Evolutionary conservation across 2,329 filamentous ascomycete genomes (phyloP).

Genomic region (Trichoderma semiorbis): DNA sequence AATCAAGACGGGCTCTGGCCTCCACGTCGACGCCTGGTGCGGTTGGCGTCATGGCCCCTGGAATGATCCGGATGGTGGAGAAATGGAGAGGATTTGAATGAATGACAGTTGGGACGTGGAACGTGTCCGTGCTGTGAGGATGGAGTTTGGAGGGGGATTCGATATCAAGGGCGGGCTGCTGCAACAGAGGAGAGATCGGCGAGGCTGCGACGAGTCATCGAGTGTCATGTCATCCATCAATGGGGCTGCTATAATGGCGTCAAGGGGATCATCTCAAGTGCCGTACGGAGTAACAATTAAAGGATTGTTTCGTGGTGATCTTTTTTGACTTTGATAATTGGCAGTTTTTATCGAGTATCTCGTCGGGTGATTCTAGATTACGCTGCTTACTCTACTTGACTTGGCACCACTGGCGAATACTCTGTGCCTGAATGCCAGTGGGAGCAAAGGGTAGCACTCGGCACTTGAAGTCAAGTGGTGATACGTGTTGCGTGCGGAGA

Average conservation of each 20-base stretch:
- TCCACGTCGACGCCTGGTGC: constrained; percentile 5
- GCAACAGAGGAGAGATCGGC: not conserved
- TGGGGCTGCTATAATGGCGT: not conserved
- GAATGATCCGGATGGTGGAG: not conserved
- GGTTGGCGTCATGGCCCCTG: not conserved
- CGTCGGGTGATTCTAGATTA: not conserved
- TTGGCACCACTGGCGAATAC: not conserved
- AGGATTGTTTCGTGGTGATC: not conserved
- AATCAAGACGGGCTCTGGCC: constrained; percentile 4
- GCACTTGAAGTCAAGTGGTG: not conserved
- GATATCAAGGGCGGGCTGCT: not conserved
- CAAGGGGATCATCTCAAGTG: not conserved
- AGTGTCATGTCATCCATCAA: not conserved
- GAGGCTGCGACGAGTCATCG: not conserved
- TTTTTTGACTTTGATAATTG: not conserved
- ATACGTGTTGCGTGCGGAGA: constrained; percentile 4
- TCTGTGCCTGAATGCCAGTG: not conserved
- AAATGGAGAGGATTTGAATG: not conserved
- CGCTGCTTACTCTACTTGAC: not conserved
- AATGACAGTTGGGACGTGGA: not conserved
- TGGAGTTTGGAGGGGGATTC: not conserved
- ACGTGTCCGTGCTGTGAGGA: not conserved
- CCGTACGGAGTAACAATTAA: not conserved
- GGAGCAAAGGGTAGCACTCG: not conserved
- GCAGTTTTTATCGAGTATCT: not conserved